phyloP scores from a whole-genome alignment of 306 rosid genomes.

The Abrus precatorius region DNA sequence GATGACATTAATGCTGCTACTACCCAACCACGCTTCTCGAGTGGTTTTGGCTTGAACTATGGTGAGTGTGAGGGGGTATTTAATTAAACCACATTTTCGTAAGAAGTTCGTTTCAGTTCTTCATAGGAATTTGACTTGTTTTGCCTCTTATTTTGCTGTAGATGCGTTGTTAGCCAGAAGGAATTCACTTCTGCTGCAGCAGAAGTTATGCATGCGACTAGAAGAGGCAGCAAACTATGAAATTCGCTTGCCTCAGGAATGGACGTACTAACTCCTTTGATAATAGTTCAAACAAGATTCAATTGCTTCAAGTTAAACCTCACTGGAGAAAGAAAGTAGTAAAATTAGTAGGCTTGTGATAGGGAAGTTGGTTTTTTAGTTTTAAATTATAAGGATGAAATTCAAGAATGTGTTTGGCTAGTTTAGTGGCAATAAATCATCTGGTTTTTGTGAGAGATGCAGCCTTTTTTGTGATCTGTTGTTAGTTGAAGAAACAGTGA shows the following conservation, averaged over 20 bases:
- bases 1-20: slow-evolving; percentile 53
- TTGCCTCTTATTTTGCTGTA: slow-evolving; percentile 10
- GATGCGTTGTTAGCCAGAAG: slow-evolving; percentile 64
- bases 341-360: slow-evolving; percentile 49
- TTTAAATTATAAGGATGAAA: slow-evolving; percentile 47
- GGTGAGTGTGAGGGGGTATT: slow-evolving; percentile 51
- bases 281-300: slow-evolving; percentile 12
- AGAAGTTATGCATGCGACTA: slow-evolving; percentile 48
- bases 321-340: slow-evolving; percentile 39
- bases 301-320: not conserved
- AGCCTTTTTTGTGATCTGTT: slow-evolving; percentile 49
- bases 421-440: slow-evolving; percentile 67
- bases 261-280: slow-evolving; percentile 67
- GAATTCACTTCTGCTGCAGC: slow-evolving; percentile 65
- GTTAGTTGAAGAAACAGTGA: slow-evolving; percentile 45
- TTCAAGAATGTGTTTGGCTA: slow-evolving; percentile 63
- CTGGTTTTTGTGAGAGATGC: slow-evolving; percentile 69
- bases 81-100: fast-evolving
- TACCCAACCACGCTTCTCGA: slow-evolving; percentile 50
- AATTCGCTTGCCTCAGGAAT: slow-evolving; percentile 75
- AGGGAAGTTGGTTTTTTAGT: slow-evolving; percentile 48
- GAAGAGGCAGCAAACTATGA: slow-evolving; percentile 70
- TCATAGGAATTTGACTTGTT: not conserved
- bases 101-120: not conserved
- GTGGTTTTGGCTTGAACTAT: slow-evolving; percentile 47